phyloP scores from a whole-genome alignment of 768 basidiomycete genomes.

The Suillus americanus region DNA sequence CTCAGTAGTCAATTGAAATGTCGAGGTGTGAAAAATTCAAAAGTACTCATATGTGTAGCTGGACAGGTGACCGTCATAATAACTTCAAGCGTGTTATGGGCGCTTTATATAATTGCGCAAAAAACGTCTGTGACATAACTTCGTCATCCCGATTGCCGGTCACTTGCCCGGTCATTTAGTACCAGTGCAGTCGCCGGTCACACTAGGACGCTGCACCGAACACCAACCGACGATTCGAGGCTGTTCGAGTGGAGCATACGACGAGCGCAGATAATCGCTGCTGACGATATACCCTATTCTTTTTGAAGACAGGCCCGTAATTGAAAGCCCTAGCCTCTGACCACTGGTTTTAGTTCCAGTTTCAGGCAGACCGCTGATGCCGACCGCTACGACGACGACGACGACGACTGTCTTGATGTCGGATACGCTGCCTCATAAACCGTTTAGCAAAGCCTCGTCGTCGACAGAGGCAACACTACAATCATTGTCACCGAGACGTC shows the following conservation, averaged over 20 bases:
- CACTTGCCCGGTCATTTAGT: too few species aligned
- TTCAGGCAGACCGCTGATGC: slow-evolving; percentile 35
- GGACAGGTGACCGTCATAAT: too few species aligned
- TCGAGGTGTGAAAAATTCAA: too few species aligned
- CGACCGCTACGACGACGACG: slow-evolving; percentile 48
- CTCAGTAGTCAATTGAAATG: too few species aligned
- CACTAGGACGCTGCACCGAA: too few species aligned
- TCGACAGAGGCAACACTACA: slow-evolving; percentile 54
- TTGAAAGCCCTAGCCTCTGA: background rate
- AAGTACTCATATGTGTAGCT: too few species aligned
- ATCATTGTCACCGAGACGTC: slow-evolving; percentile 66
- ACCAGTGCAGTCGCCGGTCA: too few species aligned
- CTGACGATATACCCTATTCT: background rate
- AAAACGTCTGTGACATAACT: too few species aligned
- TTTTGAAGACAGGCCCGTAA: background rate
- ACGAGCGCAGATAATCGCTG: background rate
- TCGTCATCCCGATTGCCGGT: too few species aligned
- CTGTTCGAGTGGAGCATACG: background rate
- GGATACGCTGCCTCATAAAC: slow-evolving; percentile 38
- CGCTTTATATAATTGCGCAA: too few species aligned
- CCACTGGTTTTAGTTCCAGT: background rate
- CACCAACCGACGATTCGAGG: too few species aligned
- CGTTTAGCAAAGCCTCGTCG: slow-evolving; percentile 17
- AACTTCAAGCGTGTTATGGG: too few species aligned
- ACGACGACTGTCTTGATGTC: slow-evolving; percentile 17